Conservation (phyloP, 495 filamentous ascomycete genomes). For the Collariella sp. region DNA sequence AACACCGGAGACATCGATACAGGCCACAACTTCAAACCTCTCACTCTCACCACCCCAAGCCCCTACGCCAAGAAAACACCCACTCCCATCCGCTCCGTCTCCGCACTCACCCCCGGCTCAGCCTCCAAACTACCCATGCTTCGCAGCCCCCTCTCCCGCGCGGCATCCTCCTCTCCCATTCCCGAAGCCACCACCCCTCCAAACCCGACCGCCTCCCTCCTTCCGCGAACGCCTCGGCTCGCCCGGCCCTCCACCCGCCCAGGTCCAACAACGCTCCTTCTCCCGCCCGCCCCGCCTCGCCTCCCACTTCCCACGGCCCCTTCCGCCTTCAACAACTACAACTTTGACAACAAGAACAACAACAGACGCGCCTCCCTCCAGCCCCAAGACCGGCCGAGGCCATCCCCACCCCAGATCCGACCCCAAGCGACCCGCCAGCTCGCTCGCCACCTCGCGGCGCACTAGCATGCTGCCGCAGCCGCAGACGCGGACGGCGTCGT, state of each 20-base stretch:
- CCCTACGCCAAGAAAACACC: slow-evolving; percentile 47
- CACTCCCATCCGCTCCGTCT: slow-evolving; percentile 28
- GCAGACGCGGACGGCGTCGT: neutral
- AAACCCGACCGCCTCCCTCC: slow-evolving; percentile 30
- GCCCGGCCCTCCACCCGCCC: slow-evolving; percentile 31
- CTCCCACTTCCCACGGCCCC: neutral
- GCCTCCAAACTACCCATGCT: slow-evolving; percentile 39
- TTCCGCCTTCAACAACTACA: slow-evolving; percentile 20
- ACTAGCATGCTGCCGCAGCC: slow-evolving; percentile 46
- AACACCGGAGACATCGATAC: slow-evolving; percentile 61
- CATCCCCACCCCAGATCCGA: slow-evolving; percentile 9
- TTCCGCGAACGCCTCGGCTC: slow-evolving; percentile 44
- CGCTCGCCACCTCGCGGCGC: slow-evolving; percentile 35
- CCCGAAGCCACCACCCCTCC: slow-evolving; percentile 32
- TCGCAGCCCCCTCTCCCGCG: slow-evolving; percentile 38
- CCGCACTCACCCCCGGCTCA: slow-evolving; percentile 32
- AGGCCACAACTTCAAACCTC: slow-evolving; percentile 61
- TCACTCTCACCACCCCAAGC: slow-evolving; percentile 53
- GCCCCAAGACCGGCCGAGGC: slow-evolving; percentile 26
- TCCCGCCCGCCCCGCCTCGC: slow-evolving; percentile 32
- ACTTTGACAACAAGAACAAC: too few species aligned
- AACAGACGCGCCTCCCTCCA: slow-evolving; percentile 43
- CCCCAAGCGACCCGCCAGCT: slow-evolving; percentile 39
- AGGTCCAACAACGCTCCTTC: slow-evolving; percentile 22
- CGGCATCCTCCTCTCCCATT: slow-evolving; percentile 33